Evolutionary conservation across 208 protist species (phyloP), one percentile per base, ranked within the genome.

Genomic region (Leishmania aethiopica): DNA sequence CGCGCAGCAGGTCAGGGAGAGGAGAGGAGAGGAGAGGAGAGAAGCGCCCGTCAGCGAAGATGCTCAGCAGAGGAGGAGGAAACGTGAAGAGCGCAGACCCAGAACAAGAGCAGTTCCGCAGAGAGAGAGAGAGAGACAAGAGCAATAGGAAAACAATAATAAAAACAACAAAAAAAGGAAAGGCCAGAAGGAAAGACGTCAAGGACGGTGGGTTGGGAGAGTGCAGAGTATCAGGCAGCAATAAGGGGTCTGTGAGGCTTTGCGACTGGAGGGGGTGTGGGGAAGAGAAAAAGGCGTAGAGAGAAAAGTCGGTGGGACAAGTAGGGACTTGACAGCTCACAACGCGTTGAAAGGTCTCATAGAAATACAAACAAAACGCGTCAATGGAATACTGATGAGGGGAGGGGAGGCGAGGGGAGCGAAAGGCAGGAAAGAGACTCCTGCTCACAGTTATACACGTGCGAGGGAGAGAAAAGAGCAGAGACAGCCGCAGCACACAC

Each of bases 361-460:
- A 47, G 66, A 71, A 17, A 32, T 11, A 22, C 2, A 62, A n/a
- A 15, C 49, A 7, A 47, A 47, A 10, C 66, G 5, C 22, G 22
- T 47, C 19, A 10, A n/a, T 40, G 22, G 22, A 49, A 47, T 47
- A 25, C 62, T 19, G 62, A n/a, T 64, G 19, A 25, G 59, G 57
- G 25, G 57, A 19, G 59, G 57, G 25, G 57, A 47, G 45, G 45
- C 8, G n/a, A 51, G 11, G 3, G 57, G 32, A n/a, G 32, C 1
- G 35, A 47, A 42, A n/a, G 19, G 76, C 47, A 47, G 83, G 57
- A 59, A 83, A 64, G 42, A 60, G 37, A 49, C 66, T n/a, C 32
- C 66, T 25, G 32, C 37, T 47, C 66, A 71, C 66, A 25, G 22
- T 10, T 71, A 6, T 47, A n/a, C 11, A 28, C 19, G 66, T 71